Conservation (phyloP, 257 asterid genomes). For the Echites panduratus region DNA sequence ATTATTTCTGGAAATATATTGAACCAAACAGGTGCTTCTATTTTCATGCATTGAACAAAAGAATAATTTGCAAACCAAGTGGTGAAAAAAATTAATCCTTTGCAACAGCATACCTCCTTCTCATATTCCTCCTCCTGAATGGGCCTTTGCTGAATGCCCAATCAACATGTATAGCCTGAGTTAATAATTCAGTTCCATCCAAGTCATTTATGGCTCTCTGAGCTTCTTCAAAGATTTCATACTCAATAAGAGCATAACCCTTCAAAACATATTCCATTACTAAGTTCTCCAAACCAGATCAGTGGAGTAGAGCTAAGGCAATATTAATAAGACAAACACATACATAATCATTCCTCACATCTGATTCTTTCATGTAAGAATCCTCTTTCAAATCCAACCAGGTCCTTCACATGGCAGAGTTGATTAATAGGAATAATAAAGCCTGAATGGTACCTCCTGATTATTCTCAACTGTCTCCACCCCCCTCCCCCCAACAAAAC, state of each 20-base stretch:
- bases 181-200: slow-evolving; percentile 69
- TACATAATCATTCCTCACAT: neutral
- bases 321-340: neutral
- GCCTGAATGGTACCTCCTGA: neutral
- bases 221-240: slow-evolving; percentile 76
- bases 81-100: neutral
- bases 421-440: neutral
- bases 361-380: neutral
- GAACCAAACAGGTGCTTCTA: neutral
- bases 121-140: slow-evolving; percentile 70
- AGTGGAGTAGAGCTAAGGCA: neutral
- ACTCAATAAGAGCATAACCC: slow-evolving; percentile 83
- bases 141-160: slow-evolving; percentile 99
- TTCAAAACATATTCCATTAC: slow-evolving; percentile 10
- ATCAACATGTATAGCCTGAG: slow-evolving; percentile 63
- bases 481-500: neutral
- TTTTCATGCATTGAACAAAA: neutral
- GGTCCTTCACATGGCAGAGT: neutral
- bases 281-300: neutral
- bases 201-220: slow-evolving; percentile 60
- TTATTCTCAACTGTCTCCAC: neutral
- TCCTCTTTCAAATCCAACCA: neutral
- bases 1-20: neutral
- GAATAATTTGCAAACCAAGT: neutral
- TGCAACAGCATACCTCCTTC: slow-evolving; percentile 54